These are phyloP conservation scores for Solanum rostratum DNA, from an alignment of 257 asterid genomes.

Conservation along the genomic window DNA sequence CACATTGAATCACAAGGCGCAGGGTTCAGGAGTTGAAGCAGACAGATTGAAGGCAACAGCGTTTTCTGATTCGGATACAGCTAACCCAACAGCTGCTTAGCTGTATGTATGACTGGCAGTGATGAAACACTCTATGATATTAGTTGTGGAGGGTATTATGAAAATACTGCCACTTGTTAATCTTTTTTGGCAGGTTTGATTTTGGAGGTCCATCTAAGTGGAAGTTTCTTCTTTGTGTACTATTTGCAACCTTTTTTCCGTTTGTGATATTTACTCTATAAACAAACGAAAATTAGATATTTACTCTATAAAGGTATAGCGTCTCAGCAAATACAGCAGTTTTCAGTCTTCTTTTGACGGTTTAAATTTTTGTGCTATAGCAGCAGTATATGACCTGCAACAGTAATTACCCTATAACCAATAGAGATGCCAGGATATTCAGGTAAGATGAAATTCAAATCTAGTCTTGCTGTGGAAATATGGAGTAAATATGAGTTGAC, in stretches of 20 bases:
- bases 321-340: not conserved
- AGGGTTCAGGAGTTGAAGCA: not conserved
- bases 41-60: conserved; percentile 8
- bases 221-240: not conserved
- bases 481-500: too few species aligned
- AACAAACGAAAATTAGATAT: too few species aligned
- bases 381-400: not conserved
- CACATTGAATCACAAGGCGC: conserved; percentile 15
- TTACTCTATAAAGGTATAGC: not conserved
- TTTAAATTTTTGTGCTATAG: not conserved
- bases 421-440: not conserved
- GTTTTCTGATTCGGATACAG: not conserved
- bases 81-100: conserved; percentile 58
- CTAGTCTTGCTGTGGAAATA: not conserved
- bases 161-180: not conserved
- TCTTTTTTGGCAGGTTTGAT: not conserved
- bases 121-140: not conserved
- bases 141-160: not conserved
- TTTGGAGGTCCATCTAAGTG: not conserved
- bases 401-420: not conserved
- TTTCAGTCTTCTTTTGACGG: not conserved
- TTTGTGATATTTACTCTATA: not conserved
- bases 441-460: not conserved
- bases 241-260: not conserved
- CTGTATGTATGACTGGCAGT: not conserved